Evolutionary conservation across 208 protist genomes (phyloP).

Genomic region (Vickermania spadyakhi): DNA sequence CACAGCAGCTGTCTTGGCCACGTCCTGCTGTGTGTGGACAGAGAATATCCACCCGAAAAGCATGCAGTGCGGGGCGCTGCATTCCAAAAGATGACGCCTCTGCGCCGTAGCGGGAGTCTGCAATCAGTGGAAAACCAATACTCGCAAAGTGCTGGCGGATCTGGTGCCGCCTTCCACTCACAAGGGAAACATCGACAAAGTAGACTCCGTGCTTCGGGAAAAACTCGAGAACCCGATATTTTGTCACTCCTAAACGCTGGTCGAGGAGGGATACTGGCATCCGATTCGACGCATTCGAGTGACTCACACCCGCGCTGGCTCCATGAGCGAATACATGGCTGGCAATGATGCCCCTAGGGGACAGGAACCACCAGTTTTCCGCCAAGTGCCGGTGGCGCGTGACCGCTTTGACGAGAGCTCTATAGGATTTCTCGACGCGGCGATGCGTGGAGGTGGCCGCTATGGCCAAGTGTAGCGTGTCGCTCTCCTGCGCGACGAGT

Average conservation of each 20-base stretch:
- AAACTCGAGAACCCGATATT: slow-evolving; percentile 53
- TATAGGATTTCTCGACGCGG: slow-evolving; percentile 45
- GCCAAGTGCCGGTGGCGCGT: slow-evolving; percentile 15
- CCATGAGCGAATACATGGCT: slow-evolving; percentile 27
- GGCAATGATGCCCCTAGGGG: slow-evolving; percentile 18
- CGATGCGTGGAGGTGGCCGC: slow-evolving; percentile 29
- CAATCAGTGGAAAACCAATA: slow-evolving; percentile 54
- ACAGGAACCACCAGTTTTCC: slow-evolving; percentile 24
- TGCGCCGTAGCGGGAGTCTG: slow-evolving; percentile 47
- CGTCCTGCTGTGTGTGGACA: background rate
- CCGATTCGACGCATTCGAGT: slow-evolving; percentile 2
- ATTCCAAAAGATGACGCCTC: background rate
- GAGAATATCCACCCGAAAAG: background rate
- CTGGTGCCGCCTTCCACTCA: slow-evolving; percentile 63
- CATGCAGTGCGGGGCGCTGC: background rate
- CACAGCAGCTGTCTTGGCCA: no score
- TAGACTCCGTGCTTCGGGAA: slow-evolving; percentile 41
- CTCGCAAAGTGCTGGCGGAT: slow-evolving; percentile 77
- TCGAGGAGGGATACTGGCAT: slow-evolving; percentile 11
- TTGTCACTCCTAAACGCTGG: slow-evolving; percentile 32
- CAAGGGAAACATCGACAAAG: slow-evolving; percentile 49
- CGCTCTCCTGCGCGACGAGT: slow-evolving; percentile 23
- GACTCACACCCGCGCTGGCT: background rate
- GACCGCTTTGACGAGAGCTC: slow-evolving; percentile 41
- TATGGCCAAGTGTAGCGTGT: slow-evolving; percentile 14